These are phyloP conservation scores for Penicillium herquei DNA, from an alignment of 495 filamentous ascomycete genomes.

Conservation along the genomic window DNA sequence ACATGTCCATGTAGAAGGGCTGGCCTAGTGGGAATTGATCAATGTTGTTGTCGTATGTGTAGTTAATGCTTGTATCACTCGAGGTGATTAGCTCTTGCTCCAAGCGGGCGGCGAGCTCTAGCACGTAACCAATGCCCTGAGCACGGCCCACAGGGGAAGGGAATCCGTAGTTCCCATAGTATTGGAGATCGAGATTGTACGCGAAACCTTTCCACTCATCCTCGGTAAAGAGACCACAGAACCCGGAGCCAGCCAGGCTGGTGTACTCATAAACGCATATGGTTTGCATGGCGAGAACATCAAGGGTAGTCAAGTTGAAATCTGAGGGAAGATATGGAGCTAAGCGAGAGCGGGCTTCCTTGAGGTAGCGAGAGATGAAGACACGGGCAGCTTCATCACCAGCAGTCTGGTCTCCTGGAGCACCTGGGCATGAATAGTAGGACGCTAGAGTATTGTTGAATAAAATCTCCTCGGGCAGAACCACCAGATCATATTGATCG, in stretches of 20 bases:
- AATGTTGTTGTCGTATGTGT: slow-evolving; percentile 49
- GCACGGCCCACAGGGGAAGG: slow-evolving; percentile 60
- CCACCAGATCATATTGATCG: slow-evolving; percentile 39
- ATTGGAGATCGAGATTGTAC: slow-evolving; percentile 57
- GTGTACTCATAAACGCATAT: slow-evolving; percentile 38
- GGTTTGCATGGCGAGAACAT: slow-evolving; percentile 55
- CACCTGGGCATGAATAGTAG: slow-evolving; percentile 29
- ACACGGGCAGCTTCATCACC: neutral
- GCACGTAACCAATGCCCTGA: slow-evolving; percentile 61
- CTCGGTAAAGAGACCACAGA: slow-evolving; percentile 56
- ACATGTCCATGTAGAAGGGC: slow-evolving; percentile 49
- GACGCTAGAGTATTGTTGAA: slow-evolving; percentile 53
- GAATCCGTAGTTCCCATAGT: slow-evolving; percentile 56
- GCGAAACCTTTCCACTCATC: slow-evolving; percentile 56
- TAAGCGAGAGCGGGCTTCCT: slow-evolving; percentile 20
- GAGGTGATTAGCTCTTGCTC: slow-evolving; percentile 50
- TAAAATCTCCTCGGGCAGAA: slow-evolving; percentile 45
- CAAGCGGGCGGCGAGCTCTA: slow-evolving; percentile 60
- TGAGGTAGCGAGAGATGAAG: slow-evolving; percentile 19
- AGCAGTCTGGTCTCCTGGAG: neutral
- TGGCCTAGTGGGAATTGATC: slow-evolving; percentile 51
- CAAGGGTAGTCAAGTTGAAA: slow-evolving; percentile 49
- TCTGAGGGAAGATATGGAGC: slow-evolving; percentile 22
- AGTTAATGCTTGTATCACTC: slow-evolving; percentile 57
- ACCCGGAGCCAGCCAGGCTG: slow-evolving; percentile 30